Conservation (phyloP, 768 basidiomycete species). For the Tylopilus rubrobrunneus region DNA sequence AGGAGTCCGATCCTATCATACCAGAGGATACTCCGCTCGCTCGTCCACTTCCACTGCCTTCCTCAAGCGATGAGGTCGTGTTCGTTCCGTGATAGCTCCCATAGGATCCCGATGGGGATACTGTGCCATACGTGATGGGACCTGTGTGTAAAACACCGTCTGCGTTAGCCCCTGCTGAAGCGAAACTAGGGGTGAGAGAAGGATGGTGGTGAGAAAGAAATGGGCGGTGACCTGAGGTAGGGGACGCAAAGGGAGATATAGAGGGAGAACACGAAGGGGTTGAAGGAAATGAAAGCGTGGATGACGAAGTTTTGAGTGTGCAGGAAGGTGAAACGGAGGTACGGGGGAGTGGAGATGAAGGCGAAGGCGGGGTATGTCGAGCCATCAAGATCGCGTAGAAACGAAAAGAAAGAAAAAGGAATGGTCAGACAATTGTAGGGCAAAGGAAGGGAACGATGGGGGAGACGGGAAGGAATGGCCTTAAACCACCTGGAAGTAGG, state of each 20-base stretch:
- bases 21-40: constrained; percentile 15
- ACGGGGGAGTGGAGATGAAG: neutral
- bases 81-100: constrained; percentile 20
- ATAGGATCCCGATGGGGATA: constrained; percentile 24
- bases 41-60: constrained; percentile 6
- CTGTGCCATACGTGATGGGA: constrained; percentile 10
- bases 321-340: neutral
- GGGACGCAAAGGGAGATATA: too few relatives aligned
- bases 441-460: neutral
- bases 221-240: neutral
- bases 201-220: neutral
- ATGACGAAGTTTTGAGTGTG: constrained; percentile 2
- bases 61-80: constrained; percentile 20
- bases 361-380: neutral
- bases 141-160: constrained; percentile 10
- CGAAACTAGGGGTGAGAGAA: neutral
- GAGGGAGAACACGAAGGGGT: neutral
- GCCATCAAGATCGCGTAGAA: constrained; percentile 1
- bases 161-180: constrained; percentile 10
- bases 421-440: neutral
- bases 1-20: constrained; percentile 11
- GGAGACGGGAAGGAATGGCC: neutral
- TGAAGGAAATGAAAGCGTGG: constrained; percentile 3
- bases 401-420: neutral
- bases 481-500: neutral